phyloP scores from a whole-genome alignment of 768 basidiomycete species.

The Pisolithus microcarpus region DNA sequence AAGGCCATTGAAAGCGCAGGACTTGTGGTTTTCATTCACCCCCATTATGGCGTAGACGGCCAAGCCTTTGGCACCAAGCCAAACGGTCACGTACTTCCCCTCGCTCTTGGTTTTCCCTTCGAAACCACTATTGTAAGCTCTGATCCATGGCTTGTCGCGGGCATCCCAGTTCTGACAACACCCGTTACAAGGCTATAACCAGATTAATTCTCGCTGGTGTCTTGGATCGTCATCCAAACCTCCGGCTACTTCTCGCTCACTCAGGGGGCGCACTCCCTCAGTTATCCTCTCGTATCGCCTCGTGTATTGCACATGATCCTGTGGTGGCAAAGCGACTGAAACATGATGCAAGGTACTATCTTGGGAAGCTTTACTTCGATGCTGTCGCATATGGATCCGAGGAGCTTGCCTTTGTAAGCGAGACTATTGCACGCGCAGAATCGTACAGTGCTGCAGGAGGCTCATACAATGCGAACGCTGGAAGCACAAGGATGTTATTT shows the following conservation, averaged over 20 bases:
- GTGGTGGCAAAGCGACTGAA: slow-evolving; percentile 63
- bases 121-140: slow-evolving; percentile 76
- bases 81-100: slow-evolving; percentile 83
- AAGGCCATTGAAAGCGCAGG: slow-evolving; percentile 60
- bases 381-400: slow-evolving; percentile 87
- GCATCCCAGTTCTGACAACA: not conserved
- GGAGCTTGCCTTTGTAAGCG: slow-evolving; percentile 72
- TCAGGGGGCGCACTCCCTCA: slow-evolving; percentile 81
- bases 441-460: slow-evolving; percentile 35
- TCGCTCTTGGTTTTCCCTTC: slow-evolving; percentile 84
- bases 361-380: slow-evolving; percentile 75
- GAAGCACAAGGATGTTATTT: slow-evolving; percentile 62
- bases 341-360: slow-evolving; percentile 79
- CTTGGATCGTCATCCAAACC: slow-evolving; percentile 68
- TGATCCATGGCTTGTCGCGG: not conserved
- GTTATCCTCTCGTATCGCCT: slow-evolving; percentile 76
- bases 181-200: slow-evolving; percentile 48
- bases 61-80: slow-evolving; percentile 67
- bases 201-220: slow-evolving; percentile 77
- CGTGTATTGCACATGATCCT: slow-evolving; percentile 83
- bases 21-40: slow-evolving; percentile 78
- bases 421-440: slow-evolving; percentile 56
- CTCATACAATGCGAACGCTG: slow-evolving; percentile 29
- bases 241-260: slow-evolving; percentile 78
- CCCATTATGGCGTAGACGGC: slow-evolving; percentile 77